These are phyloP conservation scores for Aspergillus carbonarius DNA, from an alignment of 2,329 filamentous ascomycete genomes.

Conservation along the genomic window DNA sequence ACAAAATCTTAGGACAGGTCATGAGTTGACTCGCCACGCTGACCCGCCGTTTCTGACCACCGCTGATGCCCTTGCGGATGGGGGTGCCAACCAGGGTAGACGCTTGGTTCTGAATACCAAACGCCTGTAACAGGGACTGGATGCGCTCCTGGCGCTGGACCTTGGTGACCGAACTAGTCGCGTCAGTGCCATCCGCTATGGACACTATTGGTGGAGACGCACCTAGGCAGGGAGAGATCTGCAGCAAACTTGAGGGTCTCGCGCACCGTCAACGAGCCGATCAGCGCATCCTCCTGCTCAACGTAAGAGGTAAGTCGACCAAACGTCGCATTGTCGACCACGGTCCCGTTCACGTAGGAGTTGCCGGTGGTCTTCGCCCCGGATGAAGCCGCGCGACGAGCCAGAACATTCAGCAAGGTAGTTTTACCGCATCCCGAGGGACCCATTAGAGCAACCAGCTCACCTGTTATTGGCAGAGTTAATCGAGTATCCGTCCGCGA, in stretches of 20 bases:
- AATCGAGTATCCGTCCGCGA: neutral
- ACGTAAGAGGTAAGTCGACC: conserved; percentile 72
- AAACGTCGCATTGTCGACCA: conserved; percentile 56
- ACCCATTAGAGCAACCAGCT: conserved; percentile 79
- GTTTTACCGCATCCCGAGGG: conserved; percentile 75
- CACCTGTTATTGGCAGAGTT: conserved; percentile 47
- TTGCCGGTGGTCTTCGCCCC: conserved; percentile 55
- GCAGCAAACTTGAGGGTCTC: conserved; percentile 80
- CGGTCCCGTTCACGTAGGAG: conserved; percentile 63
- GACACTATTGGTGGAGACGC: conserved; percentile 17
- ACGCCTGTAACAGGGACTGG: conserved; percentile 65
- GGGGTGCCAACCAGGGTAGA: conserved; percentile 77
- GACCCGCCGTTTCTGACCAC: conserved; percentile 78
- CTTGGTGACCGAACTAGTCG: conserved; percentile 50
- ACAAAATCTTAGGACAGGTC: conserved; percentile 75
- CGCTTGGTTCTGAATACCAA: conserved; percentile 69
- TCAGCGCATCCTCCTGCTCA: conserved; percentile 83
- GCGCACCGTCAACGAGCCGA: conserved; percentile 74
- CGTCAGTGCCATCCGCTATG: conserved; percentile 8
- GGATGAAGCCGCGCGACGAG: conserved; percentile 57
- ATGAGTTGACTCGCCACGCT: conserved; percentile 80
- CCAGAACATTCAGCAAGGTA: conserved; percentile 77
- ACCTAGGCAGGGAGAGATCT: conserved; percentile 61
- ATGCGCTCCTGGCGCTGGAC: conserved; percentile 63
- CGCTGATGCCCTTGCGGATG: conserved; percentile 77